Base-by-base conservation (phyloP, 73 alveolate genomes). In the Effrenium voratum region DNA sequence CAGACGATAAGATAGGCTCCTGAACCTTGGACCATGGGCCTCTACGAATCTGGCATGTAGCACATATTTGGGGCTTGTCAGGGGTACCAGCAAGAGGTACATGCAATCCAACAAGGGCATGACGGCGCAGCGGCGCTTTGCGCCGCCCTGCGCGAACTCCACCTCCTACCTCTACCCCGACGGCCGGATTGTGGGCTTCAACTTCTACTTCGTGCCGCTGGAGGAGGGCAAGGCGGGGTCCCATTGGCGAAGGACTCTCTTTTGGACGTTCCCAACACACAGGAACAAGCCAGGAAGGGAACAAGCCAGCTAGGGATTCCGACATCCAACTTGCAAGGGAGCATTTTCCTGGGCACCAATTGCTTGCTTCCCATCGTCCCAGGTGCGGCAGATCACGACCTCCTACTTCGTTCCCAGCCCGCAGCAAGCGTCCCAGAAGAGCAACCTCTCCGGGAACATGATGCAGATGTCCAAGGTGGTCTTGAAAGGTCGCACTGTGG, bases 401-500 rank as follows among this genome's bases (percentile, higher is more conserved):
- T 90, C 97, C 2, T 90, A 90, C 52, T 90, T 90, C 76, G 97
- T 90, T 13, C 97, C 97, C 13, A 76, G 88, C 83, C 60, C 49
- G 19, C 19, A 46, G 38, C 88, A 90, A 19, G 26, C 55, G 16
- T 41, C 57, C 57, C 84, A 87, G 32, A 76, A 90, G 88, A 90
- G 75, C 73, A 50, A 76, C 44, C 75, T 90, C 28, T 46, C 70
- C 28, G 97, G 97, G 44, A 90, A 90, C 87, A 90, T 90, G 97
- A 90, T 90, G 97, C 97, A 90, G 97, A 90, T 90, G 97, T 90
- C 97, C 40, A 66, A 90, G 68, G 97, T 90, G 2, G 97, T 90
- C 34, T 55, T 90, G 46, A 68, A 70, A 55, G 97, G 95, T 38
- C 38, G 82, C 49, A 72, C 82, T 1, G 82, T 72, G n/a, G 82